Conservation (phyloP, 768 basidiomycete species). For the Pleurotus sapidus region DNA sequence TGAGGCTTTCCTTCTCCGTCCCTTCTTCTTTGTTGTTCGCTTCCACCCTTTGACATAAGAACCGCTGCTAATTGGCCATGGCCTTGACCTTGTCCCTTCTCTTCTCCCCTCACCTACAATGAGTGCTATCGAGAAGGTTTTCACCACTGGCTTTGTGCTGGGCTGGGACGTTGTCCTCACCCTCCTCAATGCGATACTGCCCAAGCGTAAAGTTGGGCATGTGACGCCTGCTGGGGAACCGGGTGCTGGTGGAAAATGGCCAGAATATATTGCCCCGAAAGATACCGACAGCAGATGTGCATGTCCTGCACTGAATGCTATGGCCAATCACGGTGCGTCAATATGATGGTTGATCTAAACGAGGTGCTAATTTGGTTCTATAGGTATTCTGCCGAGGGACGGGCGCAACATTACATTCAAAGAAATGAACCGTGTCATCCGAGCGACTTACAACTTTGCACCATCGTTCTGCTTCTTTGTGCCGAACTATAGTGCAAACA, state of each 20-base stretch:
- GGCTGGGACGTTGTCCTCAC: slow-evolving; percentile 53
- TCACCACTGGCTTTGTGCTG: slow-evolving; percentile 23
- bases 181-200: slow-evolving; percentile 48
- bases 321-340: slow-evolving; percentile 76
- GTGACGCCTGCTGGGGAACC: slow-evolving; percentile 55
- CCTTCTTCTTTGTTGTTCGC: background rate
- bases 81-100: background rate
- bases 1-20: background rate
- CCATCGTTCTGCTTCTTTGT: slow-evolving; percentile 68
- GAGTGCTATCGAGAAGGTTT: background rate
- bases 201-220: slow-evolving; percentile 46
- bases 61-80: too few species aligned
- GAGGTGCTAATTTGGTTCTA: slow-evolving; percentile 15
- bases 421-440: slow-evolving; percentile 40
- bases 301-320: slow-evolving; percentile 74
- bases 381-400: slow-evolving; percentile 63
- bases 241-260: slow-evolving; percentile 65
- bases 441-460: slow-evolving; percentile 66
- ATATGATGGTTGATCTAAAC: slow-evolving; percentile 22
- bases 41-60: background rate
- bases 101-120: background rate
- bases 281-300: slow-evolving; percentile 69
- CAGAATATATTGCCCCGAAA: slow-evolving; percentile 55
- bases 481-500: slow-evolving; percentile 54
- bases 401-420: slow-evolving; percentile 69